Evolutionary conservation across 2,329 filamentous ascomycete genomes (phyloP).

Genomic region (Fusarium equiseti): DNA sequence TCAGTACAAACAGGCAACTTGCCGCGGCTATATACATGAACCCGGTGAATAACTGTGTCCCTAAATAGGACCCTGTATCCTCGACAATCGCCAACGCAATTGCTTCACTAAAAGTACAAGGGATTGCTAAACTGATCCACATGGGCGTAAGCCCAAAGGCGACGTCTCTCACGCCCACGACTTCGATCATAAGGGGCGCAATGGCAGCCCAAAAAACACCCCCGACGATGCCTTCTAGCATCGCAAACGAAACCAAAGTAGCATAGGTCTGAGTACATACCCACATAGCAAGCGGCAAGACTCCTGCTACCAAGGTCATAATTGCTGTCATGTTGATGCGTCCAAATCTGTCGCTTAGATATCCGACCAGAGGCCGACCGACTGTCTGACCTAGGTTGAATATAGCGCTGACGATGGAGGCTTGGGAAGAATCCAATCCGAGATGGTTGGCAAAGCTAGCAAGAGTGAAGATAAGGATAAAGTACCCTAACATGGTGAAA

Average conservation of each 20-base stretch:
- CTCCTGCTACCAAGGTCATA: slow-evolving; percentile 72
- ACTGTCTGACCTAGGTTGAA: slow-evolving; percentile 75
- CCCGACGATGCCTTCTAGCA: slow-evolving; percentile 77
- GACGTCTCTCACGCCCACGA: slow-evolving; percentile 76
- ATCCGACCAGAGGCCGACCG: slow-evolving; percentile 78
- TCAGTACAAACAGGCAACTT: slow-evolving; percentile 49
- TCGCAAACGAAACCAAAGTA: slow-evolving; percentile 76
- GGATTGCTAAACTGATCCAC: slow-evolving; percentile 78
- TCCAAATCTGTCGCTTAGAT: slow-evolving; percentile 76
- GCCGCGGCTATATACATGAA: slow-evolving; percentile 68
- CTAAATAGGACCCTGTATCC: slow-evolving; percentile 61
- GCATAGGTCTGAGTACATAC: slow-evolving; percentile 73
- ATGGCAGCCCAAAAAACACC: slow-evolving; percentile 79
- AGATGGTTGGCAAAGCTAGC: slow-evolving; percentile 78
- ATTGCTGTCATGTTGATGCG: slow-evolving; percentile 77
- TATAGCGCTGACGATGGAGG: slow-evolving; percentile 77
- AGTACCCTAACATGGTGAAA: slow-evolving; percentile 79
- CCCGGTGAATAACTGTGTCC: slow-evolving; percentile 69
- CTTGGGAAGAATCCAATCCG: slow-evolving; percentile 74
- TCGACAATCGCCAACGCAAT: slow-evolving; percentile 69
- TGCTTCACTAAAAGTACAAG: slow-evolving; percentile 75
- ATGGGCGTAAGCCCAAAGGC: slow-evolving; percentile 77
- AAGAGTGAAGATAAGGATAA: slow-evolving; percentile 79
- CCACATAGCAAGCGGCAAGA: slow-evolving; percentile 79
- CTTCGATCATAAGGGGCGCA: slow-evolving; percentile 77